Evolutionary conservation across 352 stramenopile species (phyloP), one percentile per base, ranked within the genome.

Genomic region (Globisporangium cederbergense): DNA sequence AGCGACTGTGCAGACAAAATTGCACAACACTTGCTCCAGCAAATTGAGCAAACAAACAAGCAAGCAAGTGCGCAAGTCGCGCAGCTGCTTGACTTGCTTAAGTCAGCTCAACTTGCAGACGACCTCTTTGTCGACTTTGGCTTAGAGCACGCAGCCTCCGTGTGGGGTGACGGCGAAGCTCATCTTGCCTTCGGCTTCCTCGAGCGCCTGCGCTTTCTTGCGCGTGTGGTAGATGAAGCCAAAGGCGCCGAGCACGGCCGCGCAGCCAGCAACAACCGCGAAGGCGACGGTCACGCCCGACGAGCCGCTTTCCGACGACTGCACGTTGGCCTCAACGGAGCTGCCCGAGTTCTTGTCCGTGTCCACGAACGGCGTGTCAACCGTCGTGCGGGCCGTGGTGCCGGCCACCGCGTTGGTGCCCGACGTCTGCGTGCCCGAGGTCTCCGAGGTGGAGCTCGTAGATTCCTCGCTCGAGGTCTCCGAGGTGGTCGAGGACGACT

Each of bases 161-260:
- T 71, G 61, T 8, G 80, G 80, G 28, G 80, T 88, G 60, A 88
- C 66, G 38, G 76, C 59, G 25, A 72, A 78, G 42, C 60, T 66
- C 28, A 38, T 70, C 77, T 90, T 90, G 68, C 71, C 63, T 22
- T 88, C 79, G 32, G 50, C 66, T 3, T 72, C 66, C 46, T 86
- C 81, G 18, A 90, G 70, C 64, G 80, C 72, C 50, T 77, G 60
- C 5, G 81, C 81, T 55, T 82, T 83, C 72, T 88, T 75, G 67
- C 81, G 81, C 34, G 77, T 73, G 76, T 88, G 79, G 74, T 88
- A 90, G 69, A 90, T 89, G 76, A 90, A 90, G 28, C 75, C 81
- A 59, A 88, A 87, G 1, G 81, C 81, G 18, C 74, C 72, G 52
- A 82, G 42, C 13, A 76, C 68, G 45, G 83, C 76, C 8, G 69